Evolutionary conservation across 2,329 filamentous ascomycete genomes (phyloP), one percentile per base, ranked within the genome.

Genomic region (Verticillium zaregamsianum): DNA sequence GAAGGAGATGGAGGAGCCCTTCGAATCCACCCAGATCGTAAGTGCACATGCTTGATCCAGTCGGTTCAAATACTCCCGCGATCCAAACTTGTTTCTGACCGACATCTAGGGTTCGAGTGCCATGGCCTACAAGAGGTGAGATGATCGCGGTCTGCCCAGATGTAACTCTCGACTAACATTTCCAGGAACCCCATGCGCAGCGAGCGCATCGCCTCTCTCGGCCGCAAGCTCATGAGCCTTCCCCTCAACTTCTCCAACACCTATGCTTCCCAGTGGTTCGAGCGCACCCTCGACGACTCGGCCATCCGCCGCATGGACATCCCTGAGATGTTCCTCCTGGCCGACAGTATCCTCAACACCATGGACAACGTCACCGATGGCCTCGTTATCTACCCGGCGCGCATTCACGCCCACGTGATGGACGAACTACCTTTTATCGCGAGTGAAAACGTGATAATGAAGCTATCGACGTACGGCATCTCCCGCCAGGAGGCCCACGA

Each of bases 1-100:
- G 77, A 96, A 97, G 81, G 92, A 96, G 75, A 80, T 95, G 63
- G 93, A 96, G 72, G 90, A 93, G 79, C 91, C 91, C 0, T 91
- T 92, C 68, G 90, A 93, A 77, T 87, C 86, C 69, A 85, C 87
- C 66, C 92, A 96, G 77, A 92, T 93, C 67, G 90, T 49, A 11
- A 49, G 40, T 23, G n/a, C n/a, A n/a, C n/a, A n/a, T n/a, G n/a
- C n/a, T n/a, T n/a, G n/a, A n/a, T n/a, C n/a, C n/a, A n/a, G n/a
- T n/a, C n/a, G n/a, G n/a, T n/a, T n/a, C n/a, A n/a, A n/a, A n/a
- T n/a, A n/a, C n/a, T n/a, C n/a, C n/a, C n/a, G n/a, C n/a, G n/a
- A n/a, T n/a, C n/a, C n/a, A n/a, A n/a, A n/a, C n/a, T n/a, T n/a
- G n/a, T n/a, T 40, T n/a, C 39, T 57, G n/a, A 49, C n/a, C 8